Base-by-base conservation (phyloP, 2,329 filamentous ascomycete species). In the Mollisiaceae sp. region DNA sequence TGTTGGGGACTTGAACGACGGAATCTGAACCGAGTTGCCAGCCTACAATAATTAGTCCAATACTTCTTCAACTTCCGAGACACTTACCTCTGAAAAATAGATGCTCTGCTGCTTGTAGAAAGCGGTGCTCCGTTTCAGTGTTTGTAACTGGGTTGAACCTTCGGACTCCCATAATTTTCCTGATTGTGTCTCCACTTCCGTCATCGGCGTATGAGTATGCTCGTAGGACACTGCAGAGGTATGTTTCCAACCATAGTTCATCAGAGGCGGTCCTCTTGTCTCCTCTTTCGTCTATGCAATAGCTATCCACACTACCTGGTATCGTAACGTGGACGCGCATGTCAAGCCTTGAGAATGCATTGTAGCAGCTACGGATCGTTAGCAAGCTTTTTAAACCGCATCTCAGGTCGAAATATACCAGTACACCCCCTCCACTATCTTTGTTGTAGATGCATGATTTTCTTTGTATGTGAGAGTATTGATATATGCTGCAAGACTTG, bases 271-370 rank as follows among this genome's bases (percentile, higher is more conserved):
- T 91, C 70, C 93, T 88, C 82, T 97, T 97, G 78, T 97, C 94
- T 70, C 95, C 95, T 74, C 94, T 89, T 80, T 99, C 95, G 78
- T 99, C 94, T 65, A 99, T 91, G 78, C 94, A 98, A 78, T 97
- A 98, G 79, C 93, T 96, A 78, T 99, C 94, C 60, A 99, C 93
- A 11, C 92, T 95, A 67, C 95, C 95, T 20, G 95, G 95, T 70
- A 99, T 98, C 70, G 94, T 94, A 66, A 99, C 94, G 76, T 98
- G 94, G 14, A 99, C 94, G 67, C 95, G 93, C 95, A 99, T 99
- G 76, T 99, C 95, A 61, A 98, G 85, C 70, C 96, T 88, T 5
- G 95, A 98, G 79, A 99, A 97, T 70, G 95, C 95, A 92, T 99
- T 99, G 85, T 99, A 99, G 80, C 95, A 99, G 81, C 85, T 87